A percentile compares a stretch with the other conserved stretches of the same genome.
phyloP scores from a whole-genome alignment of 192 early-diverging fungal genomes.

The Diversispora epigaea region DNA sequence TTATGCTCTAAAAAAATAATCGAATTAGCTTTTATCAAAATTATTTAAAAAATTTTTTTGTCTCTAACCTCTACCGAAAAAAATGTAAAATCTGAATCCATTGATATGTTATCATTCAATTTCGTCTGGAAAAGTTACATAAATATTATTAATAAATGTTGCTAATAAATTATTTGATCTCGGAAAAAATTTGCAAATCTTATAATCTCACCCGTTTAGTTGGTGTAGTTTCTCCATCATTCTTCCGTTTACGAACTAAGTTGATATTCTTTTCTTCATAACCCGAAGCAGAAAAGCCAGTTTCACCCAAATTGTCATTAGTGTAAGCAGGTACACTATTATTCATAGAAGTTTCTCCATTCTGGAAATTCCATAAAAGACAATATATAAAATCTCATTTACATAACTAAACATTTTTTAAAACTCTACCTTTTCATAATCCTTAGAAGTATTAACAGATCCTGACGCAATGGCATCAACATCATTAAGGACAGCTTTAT shows the following conservation, averaged over 20 bases:
- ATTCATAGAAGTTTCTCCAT: neutral
- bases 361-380: neutral
- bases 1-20: slow-evolving; percentile 5
- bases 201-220: neutral
- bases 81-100: neutral
- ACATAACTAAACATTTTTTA: neutral
- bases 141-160: too few species aligned
- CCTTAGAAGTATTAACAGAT: slow-evolving; percentile 4
- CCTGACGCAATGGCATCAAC: slow-evolving; percentile 5
- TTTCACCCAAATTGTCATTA: too few species aligned
- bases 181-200: neutral
- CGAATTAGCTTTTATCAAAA: neutral
- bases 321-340: neutral
- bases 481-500: slow-evolving; percentile 22
- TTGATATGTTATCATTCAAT: neutral
- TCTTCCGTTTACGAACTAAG: neutral
- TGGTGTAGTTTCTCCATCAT: neutral
- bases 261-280: neutral
- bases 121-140: neutral
- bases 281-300: neutral
- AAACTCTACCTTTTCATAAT: neutral
- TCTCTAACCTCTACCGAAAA: neutral
- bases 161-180: slow-evolving; percentile 1
- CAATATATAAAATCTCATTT: neutral
- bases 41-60: neutral